These are phyloP conservation scores for Nitzschia sp. DNA, from an alignment of 108 stramenopile genomes.

Conservation along the genomic window DNA sequence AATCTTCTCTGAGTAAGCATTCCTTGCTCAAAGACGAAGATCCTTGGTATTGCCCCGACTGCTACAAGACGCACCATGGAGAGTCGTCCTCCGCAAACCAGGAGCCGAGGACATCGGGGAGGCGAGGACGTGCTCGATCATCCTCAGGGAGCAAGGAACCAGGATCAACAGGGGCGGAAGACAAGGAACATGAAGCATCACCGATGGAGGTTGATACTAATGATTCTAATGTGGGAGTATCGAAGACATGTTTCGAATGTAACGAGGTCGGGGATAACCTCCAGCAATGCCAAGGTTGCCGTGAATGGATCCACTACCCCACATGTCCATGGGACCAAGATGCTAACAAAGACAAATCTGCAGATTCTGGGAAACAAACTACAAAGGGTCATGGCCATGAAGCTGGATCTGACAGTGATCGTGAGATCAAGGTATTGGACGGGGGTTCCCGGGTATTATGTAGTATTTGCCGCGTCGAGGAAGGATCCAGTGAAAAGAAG, in stretches of 20 bases:
- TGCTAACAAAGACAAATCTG: neutral
- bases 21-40: conserved; percentile 71
- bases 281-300: conserved; percentile 4
- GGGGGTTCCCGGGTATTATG: conserved; percentile 2
- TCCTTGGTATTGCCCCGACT: conserved; percentile 84
- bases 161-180: conserved; percentile 8
- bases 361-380: neutral
- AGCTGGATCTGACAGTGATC: neutral
- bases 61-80: conserved; percentile 33
- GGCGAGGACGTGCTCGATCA: neutral
- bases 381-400: neutral
- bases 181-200: conserved; percentile 18
- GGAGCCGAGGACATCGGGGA: neutral
- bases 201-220: neutral
- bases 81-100: neutral
- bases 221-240: neutral
- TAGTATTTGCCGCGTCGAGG: conserved; percentile 20
- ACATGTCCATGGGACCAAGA: conserved; percentile 5
- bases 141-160: conserved; percentile 1
- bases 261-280: conserved; percentile 10
- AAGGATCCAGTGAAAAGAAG: neutral
- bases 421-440: neutral
- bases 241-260: conserved; percentile 8
- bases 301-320: conserved; percentile 19
- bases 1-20: conserved; percentile 38